These are phyloP conservation scores for Lathyrus tuberosus DNA, from an alignment of 306 rosid genomes.

Conservation along the genomic window DNA sequence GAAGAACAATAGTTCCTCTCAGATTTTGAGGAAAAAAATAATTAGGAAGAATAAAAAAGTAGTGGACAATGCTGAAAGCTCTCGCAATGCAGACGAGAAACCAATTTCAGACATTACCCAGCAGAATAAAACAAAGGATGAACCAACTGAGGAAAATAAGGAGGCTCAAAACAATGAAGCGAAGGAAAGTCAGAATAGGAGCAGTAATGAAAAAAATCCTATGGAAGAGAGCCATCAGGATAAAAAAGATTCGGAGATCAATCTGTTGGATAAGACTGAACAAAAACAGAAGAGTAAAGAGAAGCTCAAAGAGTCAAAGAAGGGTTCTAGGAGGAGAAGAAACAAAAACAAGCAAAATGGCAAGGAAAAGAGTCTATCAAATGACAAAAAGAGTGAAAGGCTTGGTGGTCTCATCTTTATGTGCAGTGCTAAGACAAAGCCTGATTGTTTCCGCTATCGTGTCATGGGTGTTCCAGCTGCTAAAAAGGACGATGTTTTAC, in stretches of 20 bases:
- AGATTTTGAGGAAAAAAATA: conserved; percentile 39
- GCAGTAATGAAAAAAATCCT: conserved; percentile 26
- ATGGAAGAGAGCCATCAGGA: conserved; percentile 19
- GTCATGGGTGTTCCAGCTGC: conserved; percentile 76
- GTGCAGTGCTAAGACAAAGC: conserved; percentile 89
- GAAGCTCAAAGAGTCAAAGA: conserved; percentile 35
- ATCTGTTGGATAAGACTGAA: conserved; percentile 37
- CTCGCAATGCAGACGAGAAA: conserved; percentile 14
- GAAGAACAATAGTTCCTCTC: conserved; percentile 34
- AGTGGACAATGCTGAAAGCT: conserved; percentile 28
- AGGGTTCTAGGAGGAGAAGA: conserved; percentile 38
- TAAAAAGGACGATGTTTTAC: conserved; percentile 63
- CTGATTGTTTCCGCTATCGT: conserved; percentile 74
- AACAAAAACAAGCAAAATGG: conserved; percentile 38
- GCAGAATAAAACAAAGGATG: conserved; percentile 27
- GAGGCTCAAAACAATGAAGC: conserved; percentile 35
- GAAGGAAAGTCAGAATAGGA: conserved; percentile 38
- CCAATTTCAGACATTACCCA: not conserved
- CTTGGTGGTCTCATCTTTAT: conserved; percentile 84
- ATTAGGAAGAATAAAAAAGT: conserved; percentile 42
- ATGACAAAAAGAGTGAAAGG: conserved; percentile 52
- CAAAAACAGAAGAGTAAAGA: conserved; percentile 38
- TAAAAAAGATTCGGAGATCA: conserved; percentile 34
- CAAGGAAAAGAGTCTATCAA: conserved; percentile 37
- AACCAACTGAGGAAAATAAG: conserved; percentile 43